Base-by-base conservation (phyloP, 352 stramenopile species). In the Phytophthora pluvialis region DNA sequence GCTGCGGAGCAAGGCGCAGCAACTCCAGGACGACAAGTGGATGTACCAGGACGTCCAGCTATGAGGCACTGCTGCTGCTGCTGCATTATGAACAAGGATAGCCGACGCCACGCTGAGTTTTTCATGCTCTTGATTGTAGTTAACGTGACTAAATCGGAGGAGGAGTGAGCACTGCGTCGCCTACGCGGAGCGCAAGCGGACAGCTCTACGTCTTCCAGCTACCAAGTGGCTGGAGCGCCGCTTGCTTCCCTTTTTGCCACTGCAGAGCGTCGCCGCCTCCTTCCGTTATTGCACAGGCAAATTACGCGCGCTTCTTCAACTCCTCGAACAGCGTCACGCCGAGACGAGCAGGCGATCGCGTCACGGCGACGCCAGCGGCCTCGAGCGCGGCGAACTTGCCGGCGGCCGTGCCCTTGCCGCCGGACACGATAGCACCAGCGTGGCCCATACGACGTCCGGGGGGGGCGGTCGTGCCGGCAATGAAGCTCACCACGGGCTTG, bases 401-500 rank as follows among this genome's bases (percentile, higher is more conserved):
- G 42, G 94, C 87, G 47, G 98, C 98, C 53, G 94, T 98, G 63
- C 98, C 98, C 81, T 99, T 99, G 69, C 98, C 98, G 51, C 98
- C 98, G 53, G 94, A 97, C 62, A 99, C 97, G 70, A 99, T 99
- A 64, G 98, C 98, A 43, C 98, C 98, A 57, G 98, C 98, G 80
- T 99, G 98, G 63, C 98, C 90, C 98, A 99, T 99, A 66, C 98
- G 91, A 73, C 98, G 93, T 68, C 98, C 98, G 35, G 97, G 98
- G 44, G 98, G 98, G 64, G 98, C 98, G 18, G 97, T 99, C 70
- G 95, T 98, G 53, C 98, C 98, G 61, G 98, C 98, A 77, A 99
- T 99, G 79, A 99, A 99, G 77, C 96, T 97, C 63, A 99, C 98
- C 21, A 99, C 98, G 15, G 98, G 98, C 90, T 99, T 99, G 78